Percentiles rank a stretch among this genome's conserved stretches.
Evolutionary conservation across 1,284 basidiomycete species (phyloP).

Genomic region (Xanthoconium separans): DNA sequence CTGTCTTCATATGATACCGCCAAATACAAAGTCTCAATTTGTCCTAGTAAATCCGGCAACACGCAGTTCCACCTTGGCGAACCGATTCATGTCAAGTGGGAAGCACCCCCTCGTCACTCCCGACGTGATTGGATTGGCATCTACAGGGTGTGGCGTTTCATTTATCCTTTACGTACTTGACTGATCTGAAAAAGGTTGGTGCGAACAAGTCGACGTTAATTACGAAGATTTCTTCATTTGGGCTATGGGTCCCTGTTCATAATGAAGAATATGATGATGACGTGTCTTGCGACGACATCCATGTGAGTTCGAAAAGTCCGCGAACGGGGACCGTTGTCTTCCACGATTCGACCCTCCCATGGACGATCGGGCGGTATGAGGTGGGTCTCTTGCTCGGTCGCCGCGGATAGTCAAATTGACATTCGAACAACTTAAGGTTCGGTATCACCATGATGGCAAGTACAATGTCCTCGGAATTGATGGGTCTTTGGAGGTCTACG

Average conservation of each 20-base stretch:
- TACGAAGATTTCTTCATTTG: slow-evolving; percentile 85
- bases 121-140: slow-evolving; percentile 98
- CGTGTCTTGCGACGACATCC: slow-evolving; percentile 55
- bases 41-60: slow-evolving; percentile 49
- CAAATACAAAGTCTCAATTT: slow-evolving; percentile 72
- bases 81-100: slow-evolving; percentile 85
- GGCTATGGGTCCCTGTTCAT: slow-evolving; percentile 92
- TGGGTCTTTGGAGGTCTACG: slow-evolving; percentile 85
- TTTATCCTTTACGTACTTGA: background rate
- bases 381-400: slow-evolving; percentile 37
- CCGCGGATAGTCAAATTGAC: slow-evolving; percentile 1
- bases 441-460: slow-evolving; percentile 91
- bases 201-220: slow-evolving; percentile 82
- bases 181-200: slow-evolving; percentile 57
- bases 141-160: slow-evolving; percentile 57
- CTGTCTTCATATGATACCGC: slow-evolving; percentile 76
- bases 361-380: slow-evolving; percentile 88
- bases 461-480: slow-evolving; percentile 92
- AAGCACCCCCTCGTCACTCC: slow-evolving; percentile 84
- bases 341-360: slow-evolving; percentile 78
- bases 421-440: slow-evolving; percentile 43
- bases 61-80: slow-evolving; percentile 87
- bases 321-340: slow-evolving; percentile 76
- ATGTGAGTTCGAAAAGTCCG: slow-evolving; percentile 34
- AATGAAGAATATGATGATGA: slow-evolving; percentile 94